Evolutionary conservation across 2,329 filamentous ascomycete genomes (phyloP).

Genomic region (Neonectria neomacrospora): DNA sequence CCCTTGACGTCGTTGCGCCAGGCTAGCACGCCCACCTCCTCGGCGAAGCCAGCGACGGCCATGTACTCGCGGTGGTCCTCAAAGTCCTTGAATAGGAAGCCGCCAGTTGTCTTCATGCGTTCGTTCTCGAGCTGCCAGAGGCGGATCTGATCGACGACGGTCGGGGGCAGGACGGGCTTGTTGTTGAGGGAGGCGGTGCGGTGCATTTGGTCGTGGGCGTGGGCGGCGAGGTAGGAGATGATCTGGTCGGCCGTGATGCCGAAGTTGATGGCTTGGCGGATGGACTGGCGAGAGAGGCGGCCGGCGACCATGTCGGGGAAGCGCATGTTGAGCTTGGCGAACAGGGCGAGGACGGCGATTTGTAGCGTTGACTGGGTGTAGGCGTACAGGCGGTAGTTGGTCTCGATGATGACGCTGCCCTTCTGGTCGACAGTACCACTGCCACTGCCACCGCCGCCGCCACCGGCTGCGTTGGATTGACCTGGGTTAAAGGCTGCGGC

Average conservation of each 20-base stretch:
- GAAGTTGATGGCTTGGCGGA: conserved; percentile 85
- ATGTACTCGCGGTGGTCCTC: conserved; percentile 75
- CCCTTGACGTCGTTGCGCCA: conserved; percentile 85
- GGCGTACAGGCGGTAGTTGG: conserved; percentile 96
- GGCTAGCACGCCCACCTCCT: conserved; percentile 88
- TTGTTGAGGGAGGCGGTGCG: conserved; percentile 68
- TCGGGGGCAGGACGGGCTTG: conserved; percentile 85
- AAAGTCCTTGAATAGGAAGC: conserved; percentile 93
- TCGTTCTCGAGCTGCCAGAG: conserved; percentile 98
- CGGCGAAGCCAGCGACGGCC: conserved; percentile 79
- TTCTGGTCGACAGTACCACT: conserved; percentile 60
- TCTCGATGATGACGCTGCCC: conserved; percentile 95
- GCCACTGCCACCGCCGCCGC: conserved; percentile 38
- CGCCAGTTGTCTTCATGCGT: conserved; percentile 84
- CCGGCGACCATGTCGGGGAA: conserved; percentile 96
- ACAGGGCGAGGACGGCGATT: conserved; percentile 92
- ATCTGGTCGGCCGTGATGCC: conserved; percentile 97
- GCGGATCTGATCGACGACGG: conserved; percentile 95
- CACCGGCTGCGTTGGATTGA: conserved; percentile 51
- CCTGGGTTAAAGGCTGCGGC: conserved; percentile 53
- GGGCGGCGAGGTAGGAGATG: conserved; percentile 88
- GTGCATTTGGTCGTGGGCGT: conserved; percentile 95
- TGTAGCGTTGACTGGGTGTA: conserved; percentile 95
- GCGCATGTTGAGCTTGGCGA: conserved; percentile 86
- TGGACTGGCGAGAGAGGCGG: conserved; percentile 87